Base-by-base conservation (phyloP, 75 land plant species). In the Adiantum capillusveneris region DNA sequence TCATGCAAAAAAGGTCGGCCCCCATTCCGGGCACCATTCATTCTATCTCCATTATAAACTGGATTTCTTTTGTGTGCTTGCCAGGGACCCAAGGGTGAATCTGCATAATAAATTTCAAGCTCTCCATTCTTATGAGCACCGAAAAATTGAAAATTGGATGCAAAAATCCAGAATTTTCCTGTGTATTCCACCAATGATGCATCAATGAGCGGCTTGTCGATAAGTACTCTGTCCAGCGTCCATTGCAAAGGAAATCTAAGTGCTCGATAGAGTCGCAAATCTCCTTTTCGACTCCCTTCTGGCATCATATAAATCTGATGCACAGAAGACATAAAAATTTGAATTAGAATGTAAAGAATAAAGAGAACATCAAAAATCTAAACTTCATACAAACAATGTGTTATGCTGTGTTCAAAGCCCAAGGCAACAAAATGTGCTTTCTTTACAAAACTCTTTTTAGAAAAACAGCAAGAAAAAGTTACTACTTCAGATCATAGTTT, bases 251-350 rank as follows among this genome's bases (percentile, higher is more conserved):
- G 97, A 57, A 91, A 91, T 24, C 71, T 43, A 17, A 64, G 1
- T 57, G 97, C 88, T 22, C 83, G 70, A 58, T 91, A 91, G 1
- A 91, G 80, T 12, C 85, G 85, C 41, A 87, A 65, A 25, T 87
- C 85, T 20, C 93, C 88, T 39, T 79, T 84, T 44, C 59, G 6
- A 54, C 79, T 87, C 45, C 97, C 68, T 62, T 91, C 97, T 17
- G 97, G 97, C 79, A 87, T 79, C 97, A 91, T 87, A 60, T 87
- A 91, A 42, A 91, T 73, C 97, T 91, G 72, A n/a, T n/a, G n/a
- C n/a, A n/a, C n/a, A n/a, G n/a, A n/a, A n/a, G n/a, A n/a, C n/a
- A n/a, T n/a, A n/a, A n/a, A n/a, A n/a, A n/a, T n/a, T n/a, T n/a
- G n/a, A n/a, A n/a, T n/a, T n/a, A n/a, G n/a, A n/a, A n/a, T n/a